A percentile compares a stretch with the other conserved stretches of the same genome.
Evolutionary conservation across 2,329 filamentous ascomycete genomes (phyloP).

Genomic region (Stenocarpella maydis): DNA sequence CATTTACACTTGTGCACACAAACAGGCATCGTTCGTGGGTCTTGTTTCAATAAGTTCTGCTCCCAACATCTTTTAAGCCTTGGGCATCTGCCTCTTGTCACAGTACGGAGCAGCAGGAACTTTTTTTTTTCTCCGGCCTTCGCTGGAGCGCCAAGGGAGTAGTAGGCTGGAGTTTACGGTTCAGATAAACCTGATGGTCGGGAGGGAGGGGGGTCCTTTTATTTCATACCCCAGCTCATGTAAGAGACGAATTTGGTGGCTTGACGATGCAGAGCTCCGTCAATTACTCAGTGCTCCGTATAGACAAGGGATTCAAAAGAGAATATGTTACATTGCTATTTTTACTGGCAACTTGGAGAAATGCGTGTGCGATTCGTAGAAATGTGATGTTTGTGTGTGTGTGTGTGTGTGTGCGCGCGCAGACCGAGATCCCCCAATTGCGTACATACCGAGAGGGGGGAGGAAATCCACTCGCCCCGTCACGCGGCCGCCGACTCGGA

Average conservation of each 20-base stretch:
- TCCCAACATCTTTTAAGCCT: conserved; percentile 1
- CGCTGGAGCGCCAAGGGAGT: background rate
- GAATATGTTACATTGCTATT: background rate
- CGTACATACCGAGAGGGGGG: too few relatives aligned
- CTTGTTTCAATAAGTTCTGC: conserved; percentile 4
- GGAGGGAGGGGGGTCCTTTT: conserved; percentile 9
- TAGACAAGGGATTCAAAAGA: conserved; percentile 13
- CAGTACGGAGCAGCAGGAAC: conserved; percentile 12
- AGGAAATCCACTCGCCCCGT: background rate
- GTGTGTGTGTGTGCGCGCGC: background rate
- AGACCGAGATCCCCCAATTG: too few relatives aligned
- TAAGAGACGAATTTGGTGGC: conserved; percentile 23
- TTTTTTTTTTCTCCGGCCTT: background rate
- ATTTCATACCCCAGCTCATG: conserved; percentile 20
- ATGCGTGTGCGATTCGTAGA: too few relatives aligned
- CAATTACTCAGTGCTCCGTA: conserved; percentile 15
- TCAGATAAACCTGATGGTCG: conserved; percentile 20
- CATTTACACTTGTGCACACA: background rate
- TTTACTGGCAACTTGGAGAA: too few relatives aligned
- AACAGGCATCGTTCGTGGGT: background rate
- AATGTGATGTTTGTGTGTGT: background rate
- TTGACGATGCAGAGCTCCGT: conserved; percentile 24
- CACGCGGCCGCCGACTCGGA: background rate
- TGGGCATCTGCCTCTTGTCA: conserved; percentile 19
- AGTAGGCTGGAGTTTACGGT: conserved; percentile 3